Conservation (phyloP, 768 basidiomycete species). For the Chalciporus chontae region DNA sequence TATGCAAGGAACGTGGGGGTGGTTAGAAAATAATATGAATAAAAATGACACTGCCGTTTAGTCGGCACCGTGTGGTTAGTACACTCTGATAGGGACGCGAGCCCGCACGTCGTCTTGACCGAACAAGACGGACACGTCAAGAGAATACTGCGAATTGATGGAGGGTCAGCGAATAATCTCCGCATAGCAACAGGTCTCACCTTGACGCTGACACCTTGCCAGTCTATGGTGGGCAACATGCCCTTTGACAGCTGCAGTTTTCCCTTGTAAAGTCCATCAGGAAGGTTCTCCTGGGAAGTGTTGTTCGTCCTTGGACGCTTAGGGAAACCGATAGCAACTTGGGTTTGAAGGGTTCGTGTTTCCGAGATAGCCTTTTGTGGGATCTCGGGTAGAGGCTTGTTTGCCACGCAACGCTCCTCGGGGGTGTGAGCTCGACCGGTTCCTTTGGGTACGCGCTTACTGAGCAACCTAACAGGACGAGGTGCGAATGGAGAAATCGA, state of each 20-base stretch:
- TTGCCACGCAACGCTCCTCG: constrained; percentile 2
- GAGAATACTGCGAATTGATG: constrained; percentile 52
- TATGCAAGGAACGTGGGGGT: constrained; percentile 2
- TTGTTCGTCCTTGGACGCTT: constrained; percentile 55
- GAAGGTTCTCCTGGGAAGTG: constrained; percentile 47
- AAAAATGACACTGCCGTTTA: background rate
- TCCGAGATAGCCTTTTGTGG: constrained; percentile 18
- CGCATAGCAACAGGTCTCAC: constrained; percentile 32
- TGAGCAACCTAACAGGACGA: constrained; percentile 26
- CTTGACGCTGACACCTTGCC: constrained; percentile 66
- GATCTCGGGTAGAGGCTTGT: constrained; percentile 27
- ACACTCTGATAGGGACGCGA: constrained; percentile 57
- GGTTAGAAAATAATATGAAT: constrained; percentile 1
- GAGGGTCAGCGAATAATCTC: constrained; percentile 9
- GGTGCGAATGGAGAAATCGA: constrained; percentile 6
- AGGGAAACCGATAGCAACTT: constrained; percentile 64
- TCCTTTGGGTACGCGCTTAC: constrained; percentile 27
- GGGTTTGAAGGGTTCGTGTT: constrained; percentile 30
- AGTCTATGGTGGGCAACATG: constrained; percentile 64
- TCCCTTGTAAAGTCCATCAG: constrained; percentile 66
- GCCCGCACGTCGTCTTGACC: constrained; percentile 61
- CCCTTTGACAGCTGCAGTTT: constrained; percentile 51
- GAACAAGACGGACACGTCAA: constrained; percentile 65
- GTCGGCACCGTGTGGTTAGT: constrained; percentile 26
- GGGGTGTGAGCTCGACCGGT: constrained; percentile 14